Percentiles rank a stretch among this genome's conserved stretches.
Evolutionary conservation across 768 basidiomycete genomes (phyloP).

Genomic region (Piloderma croceum): DNA sequence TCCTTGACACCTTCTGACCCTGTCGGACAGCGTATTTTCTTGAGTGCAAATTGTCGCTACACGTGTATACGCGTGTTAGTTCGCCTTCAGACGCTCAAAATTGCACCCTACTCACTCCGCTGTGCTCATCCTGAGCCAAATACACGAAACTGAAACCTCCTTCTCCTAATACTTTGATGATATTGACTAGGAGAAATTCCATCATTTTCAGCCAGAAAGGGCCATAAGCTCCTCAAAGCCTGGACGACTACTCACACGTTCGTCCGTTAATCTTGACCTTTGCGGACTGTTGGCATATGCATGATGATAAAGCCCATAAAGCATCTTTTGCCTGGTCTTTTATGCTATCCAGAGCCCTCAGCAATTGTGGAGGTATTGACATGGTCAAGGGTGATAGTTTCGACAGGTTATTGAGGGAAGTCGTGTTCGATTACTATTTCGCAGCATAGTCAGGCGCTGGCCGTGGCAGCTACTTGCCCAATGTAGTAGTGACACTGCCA

Average conservation of each 20-base stretch:
- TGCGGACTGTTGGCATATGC: slow-evolving; percentile 74
- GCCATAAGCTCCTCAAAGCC: not conserved
- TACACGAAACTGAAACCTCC: slow-evolving; percentile 94
- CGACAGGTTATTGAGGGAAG: too few species aligned
- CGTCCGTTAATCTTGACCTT: slow-evolving; percentile 95
- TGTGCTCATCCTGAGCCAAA: slow-evolving; percentile 79
- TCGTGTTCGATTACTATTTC: too few species aligned
- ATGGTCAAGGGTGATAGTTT: too few species aligned
- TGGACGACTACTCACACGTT: slow-evolving; percentile 56
- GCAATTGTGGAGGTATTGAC: slow-evolving; percentile 22
- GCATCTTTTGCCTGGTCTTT: slow-evolving; percentile 80
- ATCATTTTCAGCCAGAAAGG: slow-evolving; percentile 6
- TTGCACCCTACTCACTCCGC: slow-evolving; percentile 52
- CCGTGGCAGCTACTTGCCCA: too few species aligned
- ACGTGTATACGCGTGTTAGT: not conserved
- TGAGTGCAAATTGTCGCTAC: slow-evolving; percentile 89
- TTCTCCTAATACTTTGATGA: slow-evolving; percentile 90
- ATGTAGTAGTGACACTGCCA: too few species aligned
- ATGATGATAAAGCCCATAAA: slow-evolving; percentile 74
- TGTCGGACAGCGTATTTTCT: slow-evolving; percentile 93
- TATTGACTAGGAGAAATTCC: slow-evolving; percentile 53
- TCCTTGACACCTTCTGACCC: slow-evolving; percentile 85
- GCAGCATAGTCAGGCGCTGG: too few species aligned
- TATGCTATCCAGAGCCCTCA: slow-evolving; percentile 47
- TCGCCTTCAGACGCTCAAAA: too few species aligned